These are phyloP conservation scores for Corynespora cassiicola DNA, from an alignment of 2,329 filamentous ascomycete species.

Conservation along the genomic window DNA sequence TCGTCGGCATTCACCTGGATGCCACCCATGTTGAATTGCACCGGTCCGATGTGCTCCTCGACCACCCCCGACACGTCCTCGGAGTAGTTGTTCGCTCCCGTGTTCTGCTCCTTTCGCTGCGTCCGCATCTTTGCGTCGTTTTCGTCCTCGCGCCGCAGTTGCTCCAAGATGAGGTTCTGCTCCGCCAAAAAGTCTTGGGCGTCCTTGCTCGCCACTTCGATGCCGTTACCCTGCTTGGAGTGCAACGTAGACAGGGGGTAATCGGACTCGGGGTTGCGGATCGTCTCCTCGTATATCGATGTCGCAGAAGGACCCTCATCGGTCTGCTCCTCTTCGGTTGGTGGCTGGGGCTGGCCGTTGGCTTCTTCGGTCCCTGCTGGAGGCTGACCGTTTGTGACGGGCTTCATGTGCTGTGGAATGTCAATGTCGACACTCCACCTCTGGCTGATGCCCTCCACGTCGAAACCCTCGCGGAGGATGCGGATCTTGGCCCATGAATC, in stretches of 20 bases:
- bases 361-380: conserved; percentile 17
- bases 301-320: conserved; percentile 65
- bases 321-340: conserved; percentile 21
- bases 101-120: conserved; percentile 42
- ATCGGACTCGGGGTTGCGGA: conserved; percentile 73
- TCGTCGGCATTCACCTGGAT: conserved; percentile 96
- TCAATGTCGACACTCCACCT: conserved; percentile 88
- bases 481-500: conserved; percentile 98
- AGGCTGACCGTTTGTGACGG: conserved; percentile 26
- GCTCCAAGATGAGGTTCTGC: conserved; percentile 79
- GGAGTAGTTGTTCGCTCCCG: conserved; percentile 24
- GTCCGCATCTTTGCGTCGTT: conserved; percentile 56
- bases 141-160: conserved; percentile 64
- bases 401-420: conserved; percentile 33
- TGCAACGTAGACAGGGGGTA: conserved; percentile 44
- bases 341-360: conserved; percentile 13
- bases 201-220: conserved; percentile 73
- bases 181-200: conserved; percentile 78
- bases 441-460: conserved; percentile 83
- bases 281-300: conserved; percentile 77
- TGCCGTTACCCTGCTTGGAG: conserved; percentile 51
- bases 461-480: conserved; percentile 88
- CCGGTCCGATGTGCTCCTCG: conserved; percentile 79
- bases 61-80: conserved; percentile 46
- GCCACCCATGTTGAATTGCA: conserved; percentile 98